A percentile compares a stretch with the other conserved stretches of the same genome.
Conservation (phyloP, 2,329 filamentous ascomycete species). For the Talaromyces amestolkiae region DNA sequence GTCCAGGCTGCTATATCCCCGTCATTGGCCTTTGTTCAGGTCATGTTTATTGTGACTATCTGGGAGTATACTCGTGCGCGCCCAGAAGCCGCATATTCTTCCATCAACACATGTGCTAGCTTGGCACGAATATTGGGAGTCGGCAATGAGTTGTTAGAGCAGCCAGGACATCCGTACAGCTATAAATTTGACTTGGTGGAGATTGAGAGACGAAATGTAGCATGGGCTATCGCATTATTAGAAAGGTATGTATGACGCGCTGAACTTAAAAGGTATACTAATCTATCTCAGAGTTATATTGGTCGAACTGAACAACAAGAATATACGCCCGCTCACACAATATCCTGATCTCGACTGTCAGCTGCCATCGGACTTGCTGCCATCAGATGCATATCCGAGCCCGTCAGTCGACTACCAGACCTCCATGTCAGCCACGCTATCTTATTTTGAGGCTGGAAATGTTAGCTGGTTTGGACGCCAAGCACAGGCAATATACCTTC, state of each 20-base stretch:
- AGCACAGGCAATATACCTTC: constrained; percentile 5
- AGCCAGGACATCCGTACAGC: background rate
- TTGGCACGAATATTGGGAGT: constrained; percentile 8
- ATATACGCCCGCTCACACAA: background rate
- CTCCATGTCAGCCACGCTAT: constrained; percentile 1
- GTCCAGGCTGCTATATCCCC: constrained; percentile 7
- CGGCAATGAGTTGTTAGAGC: background rate
- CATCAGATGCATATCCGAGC: background rate
- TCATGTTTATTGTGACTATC: constrained; percentile 8
- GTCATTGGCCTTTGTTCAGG: constrained; percentile 13
- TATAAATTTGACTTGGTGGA: background rate
- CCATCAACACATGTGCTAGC: constrained; percentile 11
- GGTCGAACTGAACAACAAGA: constrained; percentile 11
- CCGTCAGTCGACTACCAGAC: background rate
- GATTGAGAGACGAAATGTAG: constrained; percentile 11
- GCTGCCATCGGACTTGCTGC: constrained; percentile 1
- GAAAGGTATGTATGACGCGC: constrained; percentile 6
- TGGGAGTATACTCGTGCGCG: constrained; percentile 17
- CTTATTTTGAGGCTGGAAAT: background rate
- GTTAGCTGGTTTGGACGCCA: constrained; percentile 11
- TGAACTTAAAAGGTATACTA: background rate
- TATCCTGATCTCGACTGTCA: background rate
- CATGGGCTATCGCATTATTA: constrained; percentile 9
- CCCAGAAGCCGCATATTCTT: constrained; percentile 13
- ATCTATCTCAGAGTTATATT: constrained; percentile 6